Evolutionary conservation across 1,284 basidiomycete species (phyloP), one percentile per base, ranked within the genome.

Genomic region (Heterobasidion annosum): DNA sequence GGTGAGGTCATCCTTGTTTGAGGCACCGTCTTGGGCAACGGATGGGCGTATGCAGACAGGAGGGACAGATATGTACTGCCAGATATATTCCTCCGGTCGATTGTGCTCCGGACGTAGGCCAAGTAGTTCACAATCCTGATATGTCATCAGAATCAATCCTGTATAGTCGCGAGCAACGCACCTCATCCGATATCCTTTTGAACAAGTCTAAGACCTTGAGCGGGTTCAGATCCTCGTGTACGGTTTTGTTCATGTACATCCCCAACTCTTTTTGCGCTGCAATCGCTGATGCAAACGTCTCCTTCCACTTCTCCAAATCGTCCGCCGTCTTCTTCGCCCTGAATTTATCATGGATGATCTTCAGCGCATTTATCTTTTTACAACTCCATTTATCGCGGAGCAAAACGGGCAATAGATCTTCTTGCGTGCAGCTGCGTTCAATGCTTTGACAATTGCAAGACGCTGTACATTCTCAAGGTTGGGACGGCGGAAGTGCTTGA

Each of bases 41-140:
- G 94, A 98, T 0, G 97, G 97, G 46, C 97, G 85, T 56, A 99
- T 99, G 67, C 93, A 96, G 40, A 98, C 94, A 0, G 97, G 97
- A 16, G 97, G 97, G 13, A 99, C 97, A 34, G 94, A 97, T n/a
- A 99, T 87, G 70, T 99, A 99, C 69, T 98, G 95, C 97, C 97
- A 99, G 56, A 99, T 86, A 66, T 96, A 98, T 67, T 98, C 91
- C 72, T 99, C 97, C 1, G 97, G 97, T 54, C 97, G 76, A 52
- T 95, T 95, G 64, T 86, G 87, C 34, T 84, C 81, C 2, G 97
- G 97, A 58, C 91, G 84, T 52, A 99, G 72, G 1, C 96, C 95
- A 8, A 99, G 77, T 49, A 99, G 74, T 69, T 99, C 97, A 67
- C 93, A 97, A 64, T 99, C 97, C 85, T 93, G n/a, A n/a, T 15